Base-by-base conservation (phyloP, 2,329 filamentous ascomycete species). In the Alternaria novae-zelandiae region DNA sequence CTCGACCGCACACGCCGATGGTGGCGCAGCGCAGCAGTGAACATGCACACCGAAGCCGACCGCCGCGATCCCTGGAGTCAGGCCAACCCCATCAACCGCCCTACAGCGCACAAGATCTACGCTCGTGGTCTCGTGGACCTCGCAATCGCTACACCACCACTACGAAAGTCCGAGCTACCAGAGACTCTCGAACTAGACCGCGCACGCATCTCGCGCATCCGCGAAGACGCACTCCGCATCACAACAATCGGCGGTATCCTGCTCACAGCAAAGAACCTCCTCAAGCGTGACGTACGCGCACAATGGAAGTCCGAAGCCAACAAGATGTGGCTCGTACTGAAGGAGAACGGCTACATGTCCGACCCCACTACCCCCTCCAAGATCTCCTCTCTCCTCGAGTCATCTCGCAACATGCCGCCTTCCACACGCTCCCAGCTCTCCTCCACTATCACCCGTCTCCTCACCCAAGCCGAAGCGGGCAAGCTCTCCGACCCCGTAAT, bases 181-280 rank as follows among this genome's bases (percentile, higher is more conserved):
- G 92, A 95, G 75, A 94, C 92, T 64, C 86, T 96, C 20, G 83
- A 84, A 13, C 86, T 95, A 2, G 92, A 96, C 70, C 77, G 83
- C 44, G 86, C 85, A 57, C 90, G 92, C 15, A 86, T 93, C 45
- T 79, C 82, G 3, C 83, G 84, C 21, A 85, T 88, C 51, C 86
- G 88, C 9, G 78, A 81, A 25, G 83, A 88, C 61, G 84, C 88
- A 1, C 80, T 90, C 49, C 86, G 88, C 47, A 90, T 95, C 70
- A 87, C 92, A 21, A 91, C 91, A 1, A 87, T 91, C 4, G 91
- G 90, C 1, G 90, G 91, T 0, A 90, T 95, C 51, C 82, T 94
- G 26, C 82, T 95, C 13, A 93, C 93, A 55, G 91, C 90, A 78
- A 96, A 96, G 82, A 95, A 94, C 70, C 83, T 95, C 8, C 86